Conservation (phyloP, 179 eudicot genomes). For the Amaranthus tricolor region DNA sequence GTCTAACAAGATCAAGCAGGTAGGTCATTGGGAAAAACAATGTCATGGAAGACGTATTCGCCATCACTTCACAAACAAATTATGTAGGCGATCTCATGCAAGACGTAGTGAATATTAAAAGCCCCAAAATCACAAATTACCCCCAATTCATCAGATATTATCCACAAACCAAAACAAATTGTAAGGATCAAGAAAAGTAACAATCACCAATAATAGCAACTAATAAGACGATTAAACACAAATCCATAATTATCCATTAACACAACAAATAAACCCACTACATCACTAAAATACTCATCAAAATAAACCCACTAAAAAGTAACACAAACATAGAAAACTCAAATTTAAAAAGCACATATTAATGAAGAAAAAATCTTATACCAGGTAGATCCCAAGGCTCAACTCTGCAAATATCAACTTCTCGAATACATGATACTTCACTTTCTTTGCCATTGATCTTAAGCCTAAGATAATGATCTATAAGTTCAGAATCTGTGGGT, state of each 20-base stretch:
- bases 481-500: constrained; percentile 90
- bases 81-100: no score
- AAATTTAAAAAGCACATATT: neutral
- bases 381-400: constrained; percentile 98
- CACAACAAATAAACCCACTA: neutral
- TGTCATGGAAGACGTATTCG: no score
- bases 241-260: constrained; percentile 5
- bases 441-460: constrained; percentile 71
- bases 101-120: no score
- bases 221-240: neutral
- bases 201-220: no score
- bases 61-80: no score
- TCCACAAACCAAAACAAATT: neutral
- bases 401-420: constrained; percentile 82
- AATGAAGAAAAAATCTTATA: constrained; percentile 13
- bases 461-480: constrained; percentile 67
- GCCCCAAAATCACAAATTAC: constrained; percentile 4
- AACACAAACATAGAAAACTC: neutral
- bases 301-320: neutral
- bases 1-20: no score
- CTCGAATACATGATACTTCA: constrained; percentile 63
- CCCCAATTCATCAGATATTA: constrained; percentile 17
- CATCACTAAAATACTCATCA: neutral
- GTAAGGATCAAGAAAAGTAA: neutral
- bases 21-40: no score